phyloP scores from a whole-genome alignment of 2,329 filamentous ascomycete genomes.

The Lasiodiplodia citricola region DNA sequence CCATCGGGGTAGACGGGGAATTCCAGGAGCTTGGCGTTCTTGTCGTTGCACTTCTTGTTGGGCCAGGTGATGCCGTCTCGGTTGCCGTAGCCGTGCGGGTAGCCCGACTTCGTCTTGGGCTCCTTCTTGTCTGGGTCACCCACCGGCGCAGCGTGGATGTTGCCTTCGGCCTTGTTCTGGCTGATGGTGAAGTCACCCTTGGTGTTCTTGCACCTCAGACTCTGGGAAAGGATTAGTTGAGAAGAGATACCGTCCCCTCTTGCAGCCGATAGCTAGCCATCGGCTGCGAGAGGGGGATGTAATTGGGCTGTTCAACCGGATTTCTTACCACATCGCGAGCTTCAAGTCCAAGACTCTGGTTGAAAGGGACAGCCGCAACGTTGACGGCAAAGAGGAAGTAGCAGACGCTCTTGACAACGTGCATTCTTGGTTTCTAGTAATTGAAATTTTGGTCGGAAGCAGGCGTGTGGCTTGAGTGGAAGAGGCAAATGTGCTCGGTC shows the following conservation, averaged over 20 bases:
- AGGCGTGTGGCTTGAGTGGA: neutral
- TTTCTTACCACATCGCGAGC: neutral
- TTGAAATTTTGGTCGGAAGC: neutral
- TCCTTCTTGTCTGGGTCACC: neutral
- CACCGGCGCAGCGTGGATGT: neutral
- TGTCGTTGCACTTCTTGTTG: neutral
- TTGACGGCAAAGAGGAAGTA: neutral
- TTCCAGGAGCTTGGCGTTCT: neutral
- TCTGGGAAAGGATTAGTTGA: neutral
- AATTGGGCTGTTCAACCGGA: no score
- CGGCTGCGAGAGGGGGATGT: no score
- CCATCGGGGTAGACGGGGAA: neutral
- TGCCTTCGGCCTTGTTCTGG: neutral
- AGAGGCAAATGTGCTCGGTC: neutral
- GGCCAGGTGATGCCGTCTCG: neutral
- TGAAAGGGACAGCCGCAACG: neutral
- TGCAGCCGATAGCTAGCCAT: no score
- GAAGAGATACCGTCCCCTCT: no score
- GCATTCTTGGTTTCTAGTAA: neutral
- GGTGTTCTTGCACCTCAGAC: neutral
- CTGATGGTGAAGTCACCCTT: neutral
- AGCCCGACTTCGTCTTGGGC: neutral
- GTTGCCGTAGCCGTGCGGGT: neutral
- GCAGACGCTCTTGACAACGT: neutral
- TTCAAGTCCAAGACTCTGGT: neutral